Evolutionary conservation across 1,139 yeast genomes (phyloP), one percentile per base, ranked within the genome.

Genomic region (Suhomyces wounanorum): DNA sequence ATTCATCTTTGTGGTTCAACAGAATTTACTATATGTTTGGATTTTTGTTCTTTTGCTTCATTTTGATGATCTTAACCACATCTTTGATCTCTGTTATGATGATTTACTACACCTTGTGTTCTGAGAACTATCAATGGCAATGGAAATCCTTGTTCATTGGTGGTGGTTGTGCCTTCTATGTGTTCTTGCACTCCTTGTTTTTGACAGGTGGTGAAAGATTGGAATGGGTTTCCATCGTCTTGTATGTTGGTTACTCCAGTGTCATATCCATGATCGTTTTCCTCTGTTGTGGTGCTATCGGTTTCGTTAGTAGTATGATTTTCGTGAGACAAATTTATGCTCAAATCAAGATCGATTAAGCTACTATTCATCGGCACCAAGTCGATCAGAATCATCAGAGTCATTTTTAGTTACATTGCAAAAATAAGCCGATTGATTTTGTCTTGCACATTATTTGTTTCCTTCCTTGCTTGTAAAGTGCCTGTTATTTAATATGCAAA

Each of bases 11-110:
- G 59, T 94, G 99, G 99, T 91, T 89, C 72, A 92, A 89, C 77
- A 82, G 90, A 68, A 85, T 94, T 57, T 94, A 85, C 75, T 94
- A 92, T 76, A 94, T 94, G 98, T 94, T 94, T 77, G 99, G 99
- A 21, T 94, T 94, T 77, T 77, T 94, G 61, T 89, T 94, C 69
- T 84, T 92, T 71, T 91, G 97, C 62, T 85, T 90, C 66, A 59
- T 87, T 23, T 77, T 94, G 64, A 87, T 91, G 90, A 74, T 89
- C 14, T 65, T 88, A 61, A 91, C 97, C 10, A 87, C 97, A 8
- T 79, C 89, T 17, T 78, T 94, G 56, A 91, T 91, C 42, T 86
- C 97, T 0, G 75, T 91, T 18, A 76, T 94, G 60, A 81, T 91
- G 74, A 83, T 89, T 38, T 94, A 94, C 70, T 88, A 89, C 73